Conservation (phyloP, 1,139 yeast genomes). For the Scheffersomyces lignicola region DNA sequence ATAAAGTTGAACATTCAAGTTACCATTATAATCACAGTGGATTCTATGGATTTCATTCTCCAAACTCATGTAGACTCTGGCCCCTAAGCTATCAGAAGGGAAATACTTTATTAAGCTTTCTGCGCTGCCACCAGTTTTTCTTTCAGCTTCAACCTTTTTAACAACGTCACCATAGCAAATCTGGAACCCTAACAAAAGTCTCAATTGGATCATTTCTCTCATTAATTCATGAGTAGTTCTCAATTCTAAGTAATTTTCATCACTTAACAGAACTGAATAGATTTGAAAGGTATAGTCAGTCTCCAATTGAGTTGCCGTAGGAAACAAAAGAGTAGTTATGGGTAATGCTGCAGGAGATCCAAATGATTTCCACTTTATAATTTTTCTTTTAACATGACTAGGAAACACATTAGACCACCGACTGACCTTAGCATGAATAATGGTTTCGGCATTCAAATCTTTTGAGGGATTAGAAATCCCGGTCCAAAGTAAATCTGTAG, state of each 20-base stretch:
- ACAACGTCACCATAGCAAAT: constrained; percentile 75
- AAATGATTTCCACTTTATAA: constrained; percentile 88
- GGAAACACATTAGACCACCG: constrained; percentile 94
- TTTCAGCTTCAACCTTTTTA: constrained; percentile 59
- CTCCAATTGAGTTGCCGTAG: constrained; percentile 64
- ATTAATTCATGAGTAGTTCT: constrained; percentile 63
- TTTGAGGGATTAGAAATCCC: constrained; percentile 70
- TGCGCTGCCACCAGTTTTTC: constrained; percentile 58
- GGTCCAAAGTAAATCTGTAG: constrained; percentile 54
- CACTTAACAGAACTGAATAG: constrained; percentile 62
- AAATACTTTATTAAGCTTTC: constrained; percentile 46
- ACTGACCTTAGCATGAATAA: constrained; percentile 38
- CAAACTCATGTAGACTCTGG: constrained; percentile 69
- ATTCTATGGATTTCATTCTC: constrained; percentile 86
- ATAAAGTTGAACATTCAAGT: constrained; percentile 77
- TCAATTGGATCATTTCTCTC: constrained; percentile 82
- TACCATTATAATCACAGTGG: constrained; percentile 66
- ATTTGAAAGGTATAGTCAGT: constrained; percentile 61
- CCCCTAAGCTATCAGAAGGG: constrained; percentile 49
- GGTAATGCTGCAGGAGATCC: constrained; percentile 95
- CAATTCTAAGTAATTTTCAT: constrained; percentile 51
- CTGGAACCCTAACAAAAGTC: constrained; percentile 88
- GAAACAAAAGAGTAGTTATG: constrained; percentile 73
- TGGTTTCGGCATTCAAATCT: constrained; percentile 47
- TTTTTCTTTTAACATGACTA: constrained; percentile 57